These are phyloP conservation scores for Paramyrothecium sp. DNA, from an alignment of 2,329 filamentous ascomycete species.

Conservation along the genomic window DNA sequence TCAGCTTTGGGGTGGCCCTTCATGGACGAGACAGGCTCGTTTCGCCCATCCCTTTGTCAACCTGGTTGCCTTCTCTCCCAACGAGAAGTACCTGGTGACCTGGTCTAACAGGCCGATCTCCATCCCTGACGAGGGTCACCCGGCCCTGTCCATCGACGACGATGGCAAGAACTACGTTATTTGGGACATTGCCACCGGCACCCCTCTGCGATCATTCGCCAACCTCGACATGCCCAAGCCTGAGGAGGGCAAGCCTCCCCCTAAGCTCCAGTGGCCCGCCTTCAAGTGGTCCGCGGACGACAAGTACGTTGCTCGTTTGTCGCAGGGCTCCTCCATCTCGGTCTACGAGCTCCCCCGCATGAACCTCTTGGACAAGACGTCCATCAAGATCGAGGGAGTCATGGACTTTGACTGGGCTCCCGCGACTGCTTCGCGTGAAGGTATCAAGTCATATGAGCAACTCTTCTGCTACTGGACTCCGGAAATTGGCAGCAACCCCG, in stretches of 20 bases:
- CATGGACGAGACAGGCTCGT: conserved; percentile 86
- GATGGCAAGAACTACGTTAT: conserved; percentile 99
- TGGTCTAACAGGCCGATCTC: conserved; percentile 95
- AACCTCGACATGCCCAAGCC: conserved; percentile 75
- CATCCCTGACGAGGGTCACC: conserved; percentile 84
- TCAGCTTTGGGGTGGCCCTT: conserved; percentile 90
- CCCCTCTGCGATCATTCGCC: conserved; percentile 89
- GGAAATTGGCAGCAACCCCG: conserved; percentile 95
- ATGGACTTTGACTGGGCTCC: conserved; percentile 99
- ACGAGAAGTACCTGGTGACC: conserved; percentile 89
- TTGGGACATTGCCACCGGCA: conserved; percentile 90
- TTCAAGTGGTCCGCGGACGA: conserved; percentile 99
- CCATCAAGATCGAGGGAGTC: conserved; percentile 94
- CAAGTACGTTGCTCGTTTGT: conserved; percentile 93
- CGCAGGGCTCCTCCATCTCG: conserved; percentile 83
- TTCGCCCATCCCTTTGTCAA: conserved; percentile 96
- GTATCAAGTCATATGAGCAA: conserved; percentile 90
- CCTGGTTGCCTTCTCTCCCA: conserved; percentile 91
- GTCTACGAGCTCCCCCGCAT: conserved; percentile 88
- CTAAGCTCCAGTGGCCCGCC: conserved; percentile 95
- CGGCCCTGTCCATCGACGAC: conserved; percentile 82
- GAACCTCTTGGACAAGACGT: conserved; percentile 85
- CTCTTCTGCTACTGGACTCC: conserved; percentile 98
- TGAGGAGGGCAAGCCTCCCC: conserved; percentile 61
- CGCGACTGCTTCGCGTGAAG: conserved; percentile 75